phyloP scores from a whole-genome alignment of 768 basidiomycete species.

The Steccherinum ochraceum region DNA sequence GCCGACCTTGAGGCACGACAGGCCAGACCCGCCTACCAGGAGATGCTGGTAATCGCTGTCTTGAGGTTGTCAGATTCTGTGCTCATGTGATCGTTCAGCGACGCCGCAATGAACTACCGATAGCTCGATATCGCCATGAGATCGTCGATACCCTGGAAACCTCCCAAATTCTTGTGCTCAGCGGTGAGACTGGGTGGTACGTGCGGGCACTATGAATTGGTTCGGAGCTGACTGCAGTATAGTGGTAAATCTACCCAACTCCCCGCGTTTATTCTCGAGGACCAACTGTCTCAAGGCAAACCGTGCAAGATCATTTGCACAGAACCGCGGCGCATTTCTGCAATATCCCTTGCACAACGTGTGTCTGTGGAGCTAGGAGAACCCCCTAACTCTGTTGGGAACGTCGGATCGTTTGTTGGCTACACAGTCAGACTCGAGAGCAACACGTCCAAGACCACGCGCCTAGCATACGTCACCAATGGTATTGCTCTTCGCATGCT shows the following conservation, averaged over 20 bases:
- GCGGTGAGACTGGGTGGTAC: constrained; percentile 74
- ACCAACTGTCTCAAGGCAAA: constrained; percentile 72
- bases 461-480: constrained; percentile 82
- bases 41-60: constrained; percentile 69
- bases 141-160: constrained; percentile 66
- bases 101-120: constrained; percentile 77
- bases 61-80: background rate
- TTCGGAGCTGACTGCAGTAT: constrained; percentile 26
- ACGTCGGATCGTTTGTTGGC: constrained; percentile 74
- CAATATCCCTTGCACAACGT: constrained; percentile 91
- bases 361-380: constrained; percentile 94
- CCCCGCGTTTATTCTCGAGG: constrained; percentile 89
- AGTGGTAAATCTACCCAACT: constrained; percentile 98
- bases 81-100: constrained; percentile 34
- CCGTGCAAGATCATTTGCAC: constrained; percentile 92
- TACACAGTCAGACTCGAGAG: constrained; percentile 94
- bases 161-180: constrained; percentile 84
- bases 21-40: constrained; percentile 63
- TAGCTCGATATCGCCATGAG: constrained; percentile 70
- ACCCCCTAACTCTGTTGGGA: constrained; percentile 68
- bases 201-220: constrained; percentile 20
- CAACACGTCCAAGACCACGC: constrained; percentile 72
- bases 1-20: constrained; percentile 57
- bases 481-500: constrained; percentile 96
- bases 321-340: constrained; percentile 92